Evolutionary conservation across 1,284 basidiomycete species (phyloP).

Genomic region (Cerrena zonata): DNA sequence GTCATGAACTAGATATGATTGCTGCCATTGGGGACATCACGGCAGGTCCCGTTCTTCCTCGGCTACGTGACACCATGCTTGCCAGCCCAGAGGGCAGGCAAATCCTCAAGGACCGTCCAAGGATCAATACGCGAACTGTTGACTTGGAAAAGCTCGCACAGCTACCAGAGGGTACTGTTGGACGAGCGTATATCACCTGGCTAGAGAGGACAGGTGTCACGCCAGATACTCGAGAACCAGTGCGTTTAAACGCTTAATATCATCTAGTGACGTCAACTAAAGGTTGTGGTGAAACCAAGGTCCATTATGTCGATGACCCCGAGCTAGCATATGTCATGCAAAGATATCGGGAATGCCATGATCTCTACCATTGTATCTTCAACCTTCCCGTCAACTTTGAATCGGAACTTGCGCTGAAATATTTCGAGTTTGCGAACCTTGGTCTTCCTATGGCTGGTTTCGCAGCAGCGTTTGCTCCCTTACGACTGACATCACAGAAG

Average conservation of each 20-base stretch:
- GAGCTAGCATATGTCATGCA: slow-evolving; percentile 96
- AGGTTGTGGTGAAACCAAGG: slow-evolving; percentile 42
- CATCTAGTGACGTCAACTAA: neutral
- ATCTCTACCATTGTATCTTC: slow-evolving; percentile 89
- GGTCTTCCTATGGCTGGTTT: slow-evolving; percentile 84
- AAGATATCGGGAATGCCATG: slow-evolving; percentile 95
- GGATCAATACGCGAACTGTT: slow-evolving; percentile 74
- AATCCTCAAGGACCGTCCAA: slow-evolving; percentile 79
- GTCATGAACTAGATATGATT: slow-evolving; percentile 69
- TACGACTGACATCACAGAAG: slow-evolving; percentile 55
- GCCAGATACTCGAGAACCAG: slow-evolving; percentile 89
- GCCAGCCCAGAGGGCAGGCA: slow-evolving; percentile 73
- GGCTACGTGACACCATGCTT: slow-evolving; percentile 77
- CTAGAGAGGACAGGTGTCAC: slow-evolving; percentile 85
- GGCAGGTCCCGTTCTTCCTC: slow-evolving; percentile 75
- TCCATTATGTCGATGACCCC: slow-evolving; percentile 89
- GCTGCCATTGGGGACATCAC: slow-evolving; percentile 89
- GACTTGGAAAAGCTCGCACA: slow-evolving; percentile 63
- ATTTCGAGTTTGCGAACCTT: slow-evolving; percentile 91
- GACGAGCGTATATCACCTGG: slow-evolving; percentile 87
- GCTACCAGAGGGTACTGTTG: slow-evolving; percentile 79
- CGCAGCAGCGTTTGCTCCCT: slow-evolving; percentile 71
- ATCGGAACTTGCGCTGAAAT: slow-evolving; percentile 93
- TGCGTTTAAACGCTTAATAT: slow-evolving; percentile 37
- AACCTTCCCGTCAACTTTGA: slow-evolving; percentile 85